A percentile compares a stretch with the other conserved stretches of the same genome.
Conservation (phyloP, 768 basidiomycete genomes). For the Clitopilus passeckerianus region DNA sequence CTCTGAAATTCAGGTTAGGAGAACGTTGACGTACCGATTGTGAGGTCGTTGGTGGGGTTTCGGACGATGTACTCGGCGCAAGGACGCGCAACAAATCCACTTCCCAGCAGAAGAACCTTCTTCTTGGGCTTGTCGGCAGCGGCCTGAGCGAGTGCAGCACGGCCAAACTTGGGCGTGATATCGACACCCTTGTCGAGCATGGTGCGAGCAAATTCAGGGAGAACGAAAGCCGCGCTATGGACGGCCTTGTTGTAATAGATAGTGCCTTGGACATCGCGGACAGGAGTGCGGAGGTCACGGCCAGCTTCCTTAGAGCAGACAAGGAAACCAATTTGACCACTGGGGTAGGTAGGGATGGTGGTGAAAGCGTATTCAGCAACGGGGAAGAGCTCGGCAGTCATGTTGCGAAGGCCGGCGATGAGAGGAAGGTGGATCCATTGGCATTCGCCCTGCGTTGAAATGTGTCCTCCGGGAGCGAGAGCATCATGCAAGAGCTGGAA, state of each 20-base stretch:
- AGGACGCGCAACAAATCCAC: constrained; percentile 94
- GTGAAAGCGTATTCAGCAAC: constrained; percentile 89
- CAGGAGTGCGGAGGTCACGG: constrained; percentile 66
- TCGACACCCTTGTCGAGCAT: constrained; percentile 70
- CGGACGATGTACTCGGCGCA: constrained; percentile 92
- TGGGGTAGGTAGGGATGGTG: constrained; percentile 96
- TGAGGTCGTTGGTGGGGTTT: constrained; percentile 75
- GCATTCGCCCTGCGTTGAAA: constrained; percentile 95
- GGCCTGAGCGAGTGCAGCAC: constrained; percentile 41
- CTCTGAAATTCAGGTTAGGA: background rate
- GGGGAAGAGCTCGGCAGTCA: constrained; percentile 72
- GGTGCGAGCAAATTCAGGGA: constrained; percentile 88
- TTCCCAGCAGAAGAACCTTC: constrained; percentile 86
- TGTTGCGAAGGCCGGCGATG: constrained; percentile 69
- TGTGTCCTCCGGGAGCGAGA: constrained; percentile 83
- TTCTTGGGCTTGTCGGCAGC: constrained; percentile 37
- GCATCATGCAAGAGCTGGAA: constrained; percentile 92
- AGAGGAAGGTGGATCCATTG: constrained; percentile 91
- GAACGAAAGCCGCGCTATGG: constrained; percentile 78
- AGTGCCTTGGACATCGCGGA: constrained; percentile 66
- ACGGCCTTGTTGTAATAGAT: constrained; percentile 83
- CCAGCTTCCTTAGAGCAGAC: constrained; percentile 75
- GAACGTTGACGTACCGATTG: constrained; percentile 55
- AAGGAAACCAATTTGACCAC: constrained; percentile 96
- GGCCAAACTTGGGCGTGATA: constrained; percentile 72